Evolutionary conservation across 306 rosid genomes (phyloP).

Genomic region (Canavalia gladiata): DNA sequence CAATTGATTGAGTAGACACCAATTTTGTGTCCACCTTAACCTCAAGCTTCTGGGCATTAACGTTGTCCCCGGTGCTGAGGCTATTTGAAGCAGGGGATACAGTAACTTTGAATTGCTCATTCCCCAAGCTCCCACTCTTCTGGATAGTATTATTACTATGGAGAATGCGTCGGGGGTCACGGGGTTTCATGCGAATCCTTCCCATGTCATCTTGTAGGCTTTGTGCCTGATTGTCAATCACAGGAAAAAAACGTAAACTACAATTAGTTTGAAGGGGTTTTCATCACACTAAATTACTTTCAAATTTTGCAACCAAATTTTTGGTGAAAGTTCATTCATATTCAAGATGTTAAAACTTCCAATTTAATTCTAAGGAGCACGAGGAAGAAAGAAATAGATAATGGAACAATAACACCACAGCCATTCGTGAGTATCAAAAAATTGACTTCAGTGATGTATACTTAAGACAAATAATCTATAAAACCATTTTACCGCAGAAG

Average conservation of each 20-base stretch:
- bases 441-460: conserved; percentile 15
- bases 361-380: conserved; percentile 26
- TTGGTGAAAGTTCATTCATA: conserved; percentile 22
- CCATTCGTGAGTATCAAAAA: conserved; percentile 8
- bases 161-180: conserved; percentile 96
- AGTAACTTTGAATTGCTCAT: conserved; percentile 68
- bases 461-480: conserved; percentile 14
- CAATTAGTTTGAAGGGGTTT: conserved; percentile 36
- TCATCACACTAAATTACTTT: neutral
- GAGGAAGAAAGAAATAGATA: conserved; percentile 25
- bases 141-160: conserved; percentile 67
- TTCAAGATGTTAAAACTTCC: conserved; percentile 23
- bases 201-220: conserved; percentile 65
- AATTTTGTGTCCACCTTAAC: conserved; percentile 61
- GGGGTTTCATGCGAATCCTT: conserved; percentile 95
- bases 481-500: conserved; percentile 67
- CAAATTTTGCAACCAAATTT: conserved; percentile 16
- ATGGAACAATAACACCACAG: conserved; percentile 31
- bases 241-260: conserved; percentile 15
- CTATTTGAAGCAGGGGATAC: conserved; percentile 52
- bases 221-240: conserved; percentile 52
- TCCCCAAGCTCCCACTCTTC: conserved; percentile 66
- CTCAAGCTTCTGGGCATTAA: conserved; percentile 62
- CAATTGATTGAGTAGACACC: conserved; percentile 56
- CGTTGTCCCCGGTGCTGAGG: conserved; percentile 62